Conservation (phyloP, 1,139 yeast species). For the Sugiyamaella novakii region DNA sequence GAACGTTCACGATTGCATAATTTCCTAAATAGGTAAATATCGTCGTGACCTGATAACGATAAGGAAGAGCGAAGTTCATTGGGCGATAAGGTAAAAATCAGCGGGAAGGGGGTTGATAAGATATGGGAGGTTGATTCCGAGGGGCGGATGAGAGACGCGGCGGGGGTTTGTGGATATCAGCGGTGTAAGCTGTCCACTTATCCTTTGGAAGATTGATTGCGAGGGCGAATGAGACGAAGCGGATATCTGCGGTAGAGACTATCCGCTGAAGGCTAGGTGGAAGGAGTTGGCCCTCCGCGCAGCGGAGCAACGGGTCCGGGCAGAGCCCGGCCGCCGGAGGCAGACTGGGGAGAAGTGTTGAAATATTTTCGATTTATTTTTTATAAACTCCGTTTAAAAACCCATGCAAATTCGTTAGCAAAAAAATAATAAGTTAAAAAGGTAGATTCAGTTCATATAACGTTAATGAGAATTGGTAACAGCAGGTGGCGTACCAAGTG, state of each 20-base stretch:
- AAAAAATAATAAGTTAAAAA: not conserved
- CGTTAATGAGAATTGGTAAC: not conserved
- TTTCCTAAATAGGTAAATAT: not conserved
- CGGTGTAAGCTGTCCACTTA: not conserved
- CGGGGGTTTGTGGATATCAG: not conserved
- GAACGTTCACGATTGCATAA: no score
- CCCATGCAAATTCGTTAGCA: not conserved
- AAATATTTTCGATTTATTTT: not conserved
- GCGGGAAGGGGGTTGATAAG: not conserved
- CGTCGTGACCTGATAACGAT: not conserved
- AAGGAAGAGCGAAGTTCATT: not conserved
- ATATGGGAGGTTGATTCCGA: not conserved
- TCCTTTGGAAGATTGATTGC: no score
- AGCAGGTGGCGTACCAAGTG: slow-evolving; percentile 27
- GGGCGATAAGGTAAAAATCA: not conserved
- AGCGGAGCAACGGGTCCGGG: no score
- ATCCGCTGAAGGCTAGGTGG: no score
- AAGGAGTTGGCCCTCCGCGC: no score
- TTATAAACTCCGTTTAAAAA: not conserved
- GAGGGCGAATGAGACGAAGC: no score
- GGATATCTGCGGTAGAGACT: no score
- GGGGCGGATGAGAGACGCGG: not conserved
- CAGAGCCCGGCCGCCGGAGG: no score
- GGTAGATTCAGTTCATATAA: no score
- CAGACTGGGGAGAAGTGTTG: not conserved